phyloP scores from a whole-genome alignment of 805 yeast genomes.

The Wickerhamomyces queroliae region DNA sequence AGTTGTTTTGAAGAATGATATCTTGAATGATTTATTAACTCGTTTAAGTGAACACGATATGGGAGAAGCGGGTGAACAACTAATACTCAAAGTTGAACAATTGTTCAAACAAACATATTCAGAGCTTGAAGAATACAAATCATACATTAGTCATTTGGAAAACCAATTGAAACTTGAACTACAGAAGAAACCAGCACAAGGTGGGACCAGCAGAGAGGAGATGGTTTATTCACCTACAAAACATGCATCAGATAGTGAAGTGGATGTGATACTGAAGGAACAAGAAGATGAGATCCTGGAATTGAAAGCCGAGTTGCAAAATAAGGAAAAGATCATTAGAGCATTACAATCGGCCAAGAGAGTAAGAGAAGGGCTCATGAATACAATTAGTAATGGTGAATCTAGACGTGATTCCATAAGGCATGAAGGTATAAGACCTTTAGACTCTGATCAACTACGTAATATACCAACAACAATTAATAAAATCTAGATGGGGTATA shows the following conservation, averaged over 20 bases:
- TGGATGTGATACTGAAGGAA: conserved; percentile 37
- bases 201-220: background rate
- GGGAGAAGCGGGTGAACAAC: conserved; percentile 30
- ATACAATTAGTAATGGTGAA: conserved; percentile 16
- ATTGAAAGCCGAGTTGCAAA: conserved; percentile 53
- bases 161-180: conserved; percentile 33
- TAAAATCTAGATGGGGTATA: background rate
- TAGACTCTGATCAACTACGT: conserved; percentile 11
- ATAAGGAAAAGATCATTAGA: conserved; percentile 74
- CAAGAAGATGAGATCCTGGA: conserved; percentile 66
- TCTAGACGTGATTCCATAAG: conserved; percentile 17
- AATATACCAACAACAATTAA: background rate
- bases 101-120: conserved; percentile 38
- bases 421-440: conserved; percentile 14
- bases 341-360: conserved; percentile 64
- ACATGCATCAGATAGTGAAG: conserved; percentile 11
- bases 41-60: conserved; percentile 26
- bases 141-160: conserved; percentile 57
- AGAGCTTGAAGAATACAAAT: conserved; percentile 53
- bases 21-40: conserved; percentile 52
- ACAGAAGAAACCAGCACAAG: conserved; percentile 1
- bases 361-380: conserved; percentile 37
- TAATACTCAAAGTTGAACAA: conserved; percentile 40
- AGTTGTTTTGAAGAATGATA: conserved; percentile 51
- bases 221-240: conserved; percentile 9